Evolutionary conservation across 768 basidiomycete genomes (phyloP), one percentile per base, ranked within the genome.

Genomic region (Pleurotus tuoliensis): DNA sequence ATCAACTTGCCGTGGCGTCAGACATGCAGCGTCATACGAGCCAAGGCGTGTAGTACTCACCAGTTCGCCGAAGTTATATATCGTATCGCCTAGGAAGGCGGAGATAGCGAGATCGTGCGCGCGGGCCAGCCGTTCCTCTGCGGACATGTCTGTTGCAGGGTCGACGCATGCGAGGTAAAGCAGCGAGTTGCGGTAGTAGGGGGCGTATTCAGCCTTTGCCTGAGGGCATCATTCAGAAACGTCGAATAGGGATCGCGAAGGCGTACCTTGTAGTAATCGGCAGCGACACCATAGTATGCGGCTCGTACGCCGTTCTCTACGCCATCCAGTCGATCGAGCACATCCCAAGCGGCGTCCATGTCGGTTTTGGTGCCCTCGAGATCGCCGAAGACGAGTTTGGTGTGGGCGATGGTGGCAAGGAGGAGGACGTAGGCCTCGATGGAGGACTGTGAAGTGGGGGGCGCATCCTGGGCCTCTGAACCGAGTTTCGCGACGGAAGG

Each of bases 21-120:
- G 6, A 49, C 30, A 47, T 43, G 13, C 22, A 48, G 7, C 40
- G 46, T 54, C 37, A 41, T 8, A 50, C 13, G 11, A 34, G 6
- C 47, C 27, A 8, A 13, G 24, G 57, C 34, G 53, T 45, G 45
- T 57, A 43, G 43, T 7, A 77, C 90, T 56, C 64, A 95, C 94
- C 71, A 99, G 80, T 73, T 99, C 97, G 41, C 97, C 97, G 77
- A 99, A 99, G 77, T 99, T 99, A 76, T 98, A 98, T 68, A 98
- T 98, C 27, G 86, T 89, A 65, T 96, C 94, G 0, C 89, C 94
- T 27, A 99, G 80, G 65, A 99, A 83, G 1, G 97, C 97, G 22
- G 95, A 88, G 58, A 99, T 82, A 54, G 86, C 84, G 39, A 99
- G 80, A 77, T 98, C 95, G 71, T 96, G 94, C 2, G 96, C 94